These are phyloP conservation scores for Hypsizygus marmoreus DNA, from an alignment of 768 basidiomycete species.

Conservation along the genomic window DNA sequence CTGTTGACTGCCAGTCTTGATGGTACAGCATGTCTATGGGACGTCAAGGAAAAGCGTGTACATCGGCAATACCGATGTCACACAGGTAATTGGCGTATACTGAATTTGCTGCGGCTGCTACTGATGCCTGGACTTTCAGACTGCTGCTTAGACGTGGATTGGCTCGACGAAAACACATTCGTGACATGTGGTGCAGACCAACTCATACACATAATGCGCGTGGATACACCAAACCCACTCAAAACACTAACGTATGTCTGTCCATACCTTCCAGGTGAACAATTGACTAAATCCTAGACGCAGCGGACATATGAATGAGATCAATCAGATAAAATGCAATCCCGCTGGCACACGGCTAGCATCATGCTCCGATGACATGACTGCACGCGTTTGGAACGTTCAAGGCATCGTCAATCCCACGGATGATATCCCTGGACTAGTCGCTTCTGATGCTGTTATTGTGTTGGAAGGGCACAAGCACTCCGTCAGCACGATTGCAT, in stretches of 20 bases:
- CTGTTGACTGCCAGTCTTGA: conserved; percentile 79
- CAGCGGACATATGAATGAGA: conserved; percentile 75
- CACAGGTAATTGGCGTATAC: conserved; percentile 46
- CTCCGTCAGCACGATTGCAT: conserved; percentile 65
- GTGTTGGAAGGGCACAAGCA: conserved; percentile 66
- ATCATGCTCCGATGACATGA: conserved; percentile 81
- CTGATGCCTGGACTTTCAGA: conserved; percentile 37
- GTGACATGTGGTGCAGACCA: conserved; percentile 75
- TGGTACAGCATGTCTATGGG: conserved; percentile 77
- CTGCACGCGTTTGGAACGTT: conserved; percentile 76
- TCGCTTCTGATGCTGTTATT: conserved; percentile 36
- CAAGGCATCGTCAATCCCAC: conserved; percentile 41
- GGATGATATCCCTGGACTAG: conserved; percentile 45
- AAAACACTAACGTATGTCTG: conserved; percentile 61
- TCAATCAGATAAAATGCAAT: conserved; percentile 78
- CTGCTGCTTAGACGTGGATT: conserved; percentile 81
- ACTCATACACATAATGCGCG: conserved; percentile 59
- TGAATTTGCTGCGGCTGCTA: neutral
- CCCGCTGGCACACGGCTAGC: conserved; percentile 66
- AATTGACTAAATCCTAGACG: conserved; percentile 11
- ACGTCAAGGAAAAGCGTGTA: conserved; percentile 61
- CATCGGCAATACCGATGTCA: conserved; percentile 67
- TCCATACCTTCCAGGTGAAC: neutral
- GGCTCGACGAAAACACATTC: conserved; percentile 72
- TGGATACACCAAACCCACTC: conserved; percentile 54